These are phyloP conservation scores for Corylus heterophylla DNA, from an alignment of 306 rosid genomes.

Conservation along the genomic window DNA sequence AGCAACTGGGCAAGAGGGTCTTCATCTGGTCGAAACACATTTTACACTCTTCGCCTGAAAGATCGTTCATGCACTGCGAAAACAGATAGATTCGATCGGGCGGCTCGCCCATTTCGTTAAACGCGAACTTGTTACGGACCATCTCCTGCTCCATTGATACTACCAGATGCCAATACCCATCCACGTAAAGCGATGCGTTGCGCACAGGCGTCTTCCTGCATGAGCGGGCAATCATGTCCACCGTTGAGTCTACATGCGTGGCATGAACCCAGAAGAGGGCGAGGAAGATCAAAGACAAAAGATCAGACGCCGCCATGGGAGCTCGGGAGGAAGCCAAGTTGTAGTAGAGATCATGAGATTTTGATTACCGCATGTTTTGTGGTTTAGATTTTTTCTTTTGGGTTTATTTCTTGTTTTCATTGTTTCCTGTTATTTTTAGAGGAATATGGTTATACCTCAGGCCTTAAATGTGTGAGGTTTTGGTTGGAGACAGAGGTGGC, in stretches of 20 bases:
- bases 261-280: not conserved
- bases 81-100: constrained; percentile 32
- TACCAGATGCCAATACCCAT: not conserved
- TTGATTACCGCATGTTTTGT: not conserved
- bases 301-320: constrained; percentile 18
- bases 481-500: not conserved
- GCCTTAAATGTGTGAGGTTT: not conserved
- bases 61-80: constrained; percentile 37
- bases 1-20: constrained; percentile 25
- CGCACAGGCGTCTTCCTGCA: constrained; percentile 4
- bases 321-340: not conserved
- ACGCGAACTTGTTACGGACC: constrained; percentile 6
- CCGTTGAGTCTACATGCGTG: not conserved
- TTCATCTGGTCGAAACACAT: constrained; percentile 5
- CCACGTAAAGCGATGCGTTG: not conserved
- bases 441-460: constrained; percentile 8
- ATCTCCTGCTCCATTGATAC: constrained; percentile 13
- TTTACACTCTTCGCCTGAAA: constrained; percentile 22
- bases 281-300: constrained; percentile 11
- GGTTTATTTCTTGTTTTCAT: not conserved
- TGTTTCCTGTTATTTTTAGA: constrained; percentile 13
- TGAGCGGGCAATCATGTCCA: constrained; percentile 19
- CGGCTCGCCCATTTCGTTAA: constrained; percentile 20
- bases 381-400: not conserved
- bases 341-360: not conserved